Percentiles rank a stretch among this genome's conserved stretches.
Evolutionary conservation across 495 filamentous ascomycete genomes (phyloP).

Genomic region (Acidomyces sp.): DNA sequence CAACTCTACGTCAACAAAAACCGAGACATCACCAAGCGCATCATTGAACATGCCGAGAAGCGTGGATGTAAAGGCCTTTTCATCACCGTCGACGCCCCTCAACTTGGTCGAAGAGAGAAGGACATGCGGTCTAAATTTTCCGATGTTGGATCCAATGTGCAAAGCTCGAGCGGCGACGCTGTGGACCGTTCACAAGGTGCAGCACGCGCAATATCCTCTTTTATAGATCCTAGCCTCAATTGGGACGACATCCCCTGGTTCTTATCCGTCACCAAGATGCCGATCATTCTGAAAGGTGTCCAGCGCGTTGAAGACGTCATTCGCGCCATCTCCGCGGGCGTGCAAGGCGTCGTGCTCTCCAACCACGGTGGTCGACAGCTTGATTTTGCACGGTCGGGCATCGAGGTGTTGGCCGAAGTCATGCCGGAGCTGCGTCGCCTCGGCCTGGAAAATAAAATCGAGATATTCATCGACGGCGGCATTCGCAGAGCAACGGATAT

Average conservation of each 20-base stretch:
- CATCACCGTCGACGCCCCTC: constrained; percentile 96
- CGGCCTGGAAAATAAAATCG: constrained; percentile 70
- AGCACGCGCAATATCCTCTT: constrained; percentile 80
- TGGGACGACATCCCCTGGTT: constrained; percentile 98
- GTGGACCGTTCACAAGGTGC: constrained; percentile 85
- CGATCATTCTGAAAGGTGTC: constrained; percentile 91
- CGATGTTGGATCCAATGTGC: constrained; percentile 74
- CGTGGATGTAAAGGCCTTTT: constrained; percentile 93
- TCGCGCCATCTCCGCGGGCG: constrained; percentile 64
- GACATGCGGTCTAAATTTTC: constrained; percentile 88
- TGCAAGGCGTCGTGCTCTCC: constrained; percentile 86
- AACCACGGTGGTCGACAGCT: constrained; percentile 98
- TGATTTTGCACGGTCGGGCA: constrained; percentile 77
- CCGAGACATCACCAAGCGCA: constrained; percentile 75
- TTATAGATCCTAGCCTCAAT: constrained; percentile 81
- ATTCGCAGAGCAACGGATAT: constrained; percentile 86
- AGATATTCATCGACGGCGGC: constrained; percentile 86
- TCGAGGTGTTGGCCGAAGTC: constrained; percentile 89
- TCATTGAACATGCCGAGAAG: constrained; percentile 80
- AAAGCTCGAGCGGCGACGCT: constrained; percentile 42
- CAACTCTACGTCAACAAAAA: constrained; percentile 99
- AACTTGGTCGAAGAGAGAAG: constrained; percentile 89
- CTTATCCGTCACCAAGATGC: constrained; percentile 82
- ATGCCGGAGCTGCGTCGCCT: constrained; percentile 83
- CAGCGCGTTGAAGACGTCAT: constrained; percentile 93